A percentile compares a stretch with the other conserved stretches of the same genome.
These are phyloP conservation scores for Macrotyloma uniflorum DNA, from an alignment of 306 rosid species.

Conservation along the genomic window DNA sequence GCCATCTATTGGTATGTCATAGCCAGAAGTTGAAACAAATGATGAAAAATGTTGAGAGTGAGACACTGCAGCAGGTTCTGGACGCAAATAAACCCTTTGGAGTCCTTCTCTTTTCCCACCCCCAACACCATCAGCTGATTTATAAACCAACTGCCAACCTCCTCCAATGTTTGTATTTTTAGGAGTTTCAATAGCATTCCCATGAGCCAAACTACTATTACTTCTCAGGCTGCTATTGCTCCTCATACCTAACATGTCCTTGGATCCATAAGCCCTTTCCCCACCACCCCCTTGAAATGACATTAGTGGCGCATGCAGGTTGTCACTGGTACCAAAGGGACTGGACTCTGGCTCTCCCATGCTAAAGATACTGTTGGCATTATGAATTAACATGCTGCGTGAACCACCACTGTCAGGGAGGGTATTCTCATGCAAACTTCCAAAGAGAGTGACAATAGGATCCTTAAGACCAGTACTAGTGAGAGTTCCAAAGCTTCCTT, in stretches of 20 bases:
- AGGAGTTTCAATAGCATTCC: slow-evolving; percentile 40
- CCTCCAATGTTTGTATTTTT: slow-evolving; percentile 85
- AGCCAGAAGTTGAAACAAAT: slow-evolving; percentile 73
- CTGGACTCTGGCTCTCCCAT: slow-evolving; percentile 63
- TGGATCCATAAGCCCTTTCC: slow-evolving; percentile 51
- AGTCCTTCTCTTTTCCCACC: slow-evolving; percentile 70
- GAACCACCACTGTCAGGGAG: slow-evolving; percentile 68
- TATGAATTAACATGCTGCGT: slow-evolving; percentile 64
- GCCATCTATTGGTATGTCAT: slow-evolving; percentile 58
- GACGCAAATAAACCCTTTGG: slow-evolving; percentile 86
- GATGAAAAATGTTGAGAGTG: slow-evolving; percentile 69
- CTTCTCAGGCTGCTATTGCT: slow-evolving; percentile 58
- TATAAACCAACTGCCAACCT: slow-evolving; percentile 96
- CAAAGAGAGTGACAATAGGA: slow-evolving; percentile 89
- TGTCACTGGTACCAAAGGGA: slow-evolving; percentile 66
- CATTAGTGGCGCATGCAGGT: slow-evolving; percentile 69
- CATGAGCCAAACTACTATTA: slow-evolving; percentile 45
- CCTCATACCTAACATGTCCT: slow-evolving; percentile 60
- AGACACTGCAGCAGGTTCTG: slow-evolving; percentile 65
- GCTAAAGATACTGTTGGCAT: slow-evolving; percentile 73
- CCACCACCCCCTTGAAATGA: slow-evolving; percentile 69
- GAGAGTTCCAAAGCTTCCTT: slow-evolving; percentile 71
- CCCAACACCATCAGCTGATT: slow-evolving; percentile 58
- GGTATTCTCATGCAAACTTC: slow-evolving; percentile 81
- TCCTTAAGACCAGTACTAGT: slow-evolving; percentile 59